Percentiles rank a stretch among this genome's conserved stretches.
Conservation (phyloP, 192 early-diverging fungal species). For the Mortierella hygrophila region DNA sequence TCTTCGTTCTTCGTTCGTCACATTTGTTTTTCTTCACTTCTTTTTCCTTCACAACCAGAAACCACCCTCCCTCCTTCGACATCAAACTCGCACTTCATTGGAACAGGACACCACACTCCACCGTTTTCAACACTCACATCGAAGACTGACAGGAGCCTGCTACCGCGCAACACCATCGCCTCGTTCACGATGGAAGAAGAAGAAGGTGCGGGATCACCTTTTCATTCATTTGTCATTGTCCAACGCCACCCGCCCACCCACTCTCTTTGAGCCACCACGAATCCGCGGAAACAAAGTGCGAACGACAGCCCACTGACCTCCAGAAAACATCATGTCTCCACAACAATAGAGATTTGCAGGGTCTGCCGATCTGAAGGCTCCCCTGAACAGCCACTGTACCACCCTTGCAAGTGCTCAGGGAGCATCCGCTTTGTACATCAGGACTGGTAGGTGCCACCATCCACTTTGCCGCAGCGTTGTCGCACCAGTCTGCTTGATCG, state of each 20-base stretch:
- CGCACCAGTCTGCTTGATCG: background rate
- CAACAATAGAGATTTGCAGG: slow-evolving; percentile 76
- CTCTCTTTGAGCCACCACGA: background rate
- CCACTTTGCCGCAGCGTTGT: background rate
- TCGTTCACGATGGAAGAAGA: slow-evolving; percentile 34
- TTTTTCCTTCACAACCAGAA: too few species aligned
- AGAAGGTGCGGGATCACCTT: slow-evolving; percentile 19
- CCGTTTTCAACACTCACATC: background rate
- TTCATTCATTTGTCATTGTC: background rate
- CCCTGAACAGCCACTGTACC: slow-evolving; percentile 85
- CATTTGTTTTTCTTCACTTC: too few species aligned
- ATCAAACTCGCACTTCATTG: background rate
- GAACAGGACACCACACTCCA: background rate
- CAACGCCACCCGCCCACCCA: too few species aligned
- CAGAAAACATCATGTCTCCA: background rate
- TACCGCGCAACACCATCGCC: slow-evolving; percentile 3
- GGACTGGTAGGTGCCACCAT: slow-evolving; percentile 69
- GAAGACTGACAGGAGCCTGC: slow-evolving; percentile 1
- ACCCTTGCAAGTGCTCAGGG: slow-evolving; percentile 97
- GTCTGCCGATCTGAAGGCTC: slow-evolving; percentile 85
- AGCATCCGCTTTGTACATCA: slow-evolving; percentile 97
- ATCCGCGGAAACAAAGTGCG: background rate
- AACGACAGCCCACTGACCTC: background rate
- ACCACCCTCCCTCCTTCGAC: background rate
- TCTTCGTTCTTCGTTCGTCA: too few species aligned